Base-by-base conservation (phyloP, 768 basidiomycete genomes). In the Pulveroboletus sp. region DNA sequence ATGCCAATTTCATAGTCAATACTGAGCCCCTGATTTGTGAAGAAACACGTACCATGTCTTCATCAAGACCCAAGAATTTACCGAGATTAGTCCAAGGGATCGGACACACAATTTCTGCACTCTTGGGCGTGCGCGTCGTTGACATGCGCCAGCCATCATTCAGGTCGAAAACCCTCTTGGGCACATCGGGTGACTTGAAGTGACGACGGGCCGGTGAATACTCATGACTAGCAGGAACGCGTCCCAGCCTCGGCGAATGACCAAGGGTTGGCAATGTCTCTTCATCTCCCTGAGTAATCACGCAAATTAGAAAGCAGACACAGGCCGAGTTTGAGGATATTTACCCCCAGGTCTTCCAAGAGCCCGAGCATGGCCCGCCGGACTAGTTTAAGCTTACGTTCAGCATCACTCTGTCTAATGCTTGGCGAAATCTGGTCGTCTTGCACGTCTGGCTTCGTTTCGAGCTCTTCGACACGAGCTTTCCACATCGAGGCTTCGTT, bases 351-450 rank as follows among this genome's bases (percentile, higher is more conserved):
- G 48, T 77, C 74, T 24, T 72, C 64, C 14, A 79, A 43, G 24
- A 80, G 60, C 49, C 74, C 70, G 33, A 65, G 57, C 45, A 79
- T 64, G 13, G 77, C 69, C 50, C 67, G 72, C 17, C 68, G 62
- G 24, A 74, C 63, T 40, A 73, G 67, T 9, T 48, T 57, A 2
- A 67, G 29, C 38, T 69, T 66, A 47, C 52, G 65, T 17, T 68
- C 48, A 40, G 69, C 58, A 2, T 60, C 66, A 20, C 69, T 70
- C 17, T 64, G 59, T 38, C 70, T 75, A 53, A 62, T 64, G 25
- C 50, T 52, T 32, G 60, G 61, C 17, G 72, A 56, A 41, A 48
- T 52, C 41, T 69, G 70, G 8, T 59, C 52, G 32, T 52, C 55
- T 17, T 66, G 57, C 19, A 51, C 35, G 39, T 58, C 61, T 2